Base-by-base conservation (phyloP, 306 rosid species). In the Glycine latifolia region DNA sequence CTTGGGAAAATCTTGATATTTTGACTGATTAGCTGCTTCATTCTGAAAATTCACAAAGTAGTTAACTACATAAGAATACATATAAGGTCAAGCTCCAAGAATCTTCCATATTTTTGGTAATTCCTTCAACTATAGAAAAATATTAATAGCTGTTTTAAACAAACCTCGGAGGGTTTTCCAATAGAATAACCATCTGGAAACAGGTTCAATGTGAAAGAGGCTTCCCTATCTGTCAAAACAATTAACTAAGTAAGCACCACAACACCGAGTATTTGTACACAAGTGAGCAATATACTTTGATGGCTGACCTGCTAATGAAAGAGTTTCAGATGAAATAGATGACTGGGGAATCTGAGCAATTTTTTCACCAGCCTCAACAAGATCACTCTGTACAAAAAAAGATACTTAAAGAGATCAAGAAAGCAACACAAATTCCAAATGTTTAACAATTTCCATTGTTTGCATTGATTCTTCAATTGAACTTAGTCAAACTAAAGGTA, bases 111-210 rank as follows among this genome's bases (percentile, higher is more conserved):
- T 20, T 62, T 75, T 35, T 73, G 56, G 73, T 10, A 33, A 62
- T 77, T 78, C 50, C 7, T 81, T 73, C 62, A 31, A 61, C 43
- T 53, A n/a, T 16, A 78, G 49, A 15, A 81, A 60, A 48, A 54
- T 55, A 66, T n/a, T 10, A 77, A 72, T 13, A 26, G 70, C 67
- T 67, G 54, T 72, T 81, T 73, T 44, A 52, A 31, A 87, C 99
- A 84, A 79, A 96, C 99, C 99, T 96, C 94, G 2, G 83, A 76
- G 10, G 97, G 89, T 82, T 92, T 93, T 83, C 97, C 91, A 50
- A 96, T 84, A 59, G 94, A 93, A 87, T 96, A 96, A 84, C 98
- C 99, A 87, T 93, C 94, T 20, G 88, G 81, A 73, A 93, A 93
- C 88, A 96, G 86, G 76, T 87, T 89, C 87, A 96, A 76, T 0